Evolutionary conservation across 2,329 filamentous ascomycete genomes (phyloP).

Genomic region (Pestalotiopsis fici): DNA sequence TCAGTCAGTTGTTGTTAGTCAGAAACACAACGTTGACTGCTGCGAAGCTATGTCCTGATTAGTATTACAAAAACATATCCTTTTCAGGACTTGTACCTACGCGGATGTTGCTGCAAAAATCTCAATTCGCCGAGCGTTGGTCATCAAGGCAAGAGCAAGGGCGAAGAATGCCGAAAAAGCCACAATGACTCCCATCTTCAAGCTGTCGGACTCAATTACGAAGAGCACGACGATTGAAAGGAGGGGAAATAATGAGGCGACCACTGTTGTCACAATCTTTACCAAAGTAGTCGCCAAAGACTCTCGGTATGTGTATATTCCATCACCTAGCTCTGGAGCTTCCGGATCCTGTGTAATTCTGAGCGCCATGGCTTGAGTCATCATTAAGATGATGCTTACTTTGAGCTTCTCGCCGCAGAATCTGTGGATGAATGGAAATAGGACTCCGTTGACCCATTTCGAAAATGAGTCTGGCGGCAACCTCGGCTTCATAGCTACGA

Average conservation of each 20-base stretch:
- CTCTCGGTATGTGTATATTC: conserved; percentile 17
- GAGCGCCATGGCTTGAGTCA: background rate
- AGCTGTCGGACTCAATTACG: conserved; percentile 19
- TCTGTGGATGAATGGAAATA: conserved; percentile 20
- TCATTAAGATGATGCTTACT: background rate
- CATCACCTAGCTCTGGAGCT: conserved; percentile 1
- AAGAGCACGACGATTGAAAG: conserved; percentile 27
- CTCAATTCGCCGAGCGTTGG: conserved; percentile 24
- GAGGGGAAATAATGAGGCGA: conserved; percentile 27
- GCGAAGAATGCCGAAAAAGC: conserved; percentile 26
- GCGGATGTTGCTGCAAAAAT: conserved; percentile 30
- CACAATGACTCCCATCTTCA: conserved; percentile 23
- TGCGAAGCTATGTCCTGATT: no score
- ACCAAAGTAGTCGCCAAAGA: conserved; percentile 8
- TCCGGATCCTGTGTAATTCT: background rate
- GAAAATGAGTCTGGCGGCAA: conserved; percentile 16
- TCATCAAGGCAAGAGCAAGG: conserved; percentile 21
- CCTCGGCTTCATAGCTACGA: conserved; percentile 20
- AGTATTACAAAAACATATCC: no score
- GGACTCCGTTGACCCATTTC: conserved; percentile 15
- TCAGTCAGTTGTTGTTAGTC: no score
- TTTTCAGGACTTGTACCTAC: no score
- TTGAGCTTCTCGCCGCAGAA: conserved; percentile 12
- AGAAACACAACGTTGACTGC: no score
- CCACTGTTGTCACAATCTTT: conserved; percentile 21